Evolutionary conservation across 1,139 yeast genomes (phyloP), one percentile per base, ranked within the genome.

Genomic region (Geotrichum candidum): DNA sequence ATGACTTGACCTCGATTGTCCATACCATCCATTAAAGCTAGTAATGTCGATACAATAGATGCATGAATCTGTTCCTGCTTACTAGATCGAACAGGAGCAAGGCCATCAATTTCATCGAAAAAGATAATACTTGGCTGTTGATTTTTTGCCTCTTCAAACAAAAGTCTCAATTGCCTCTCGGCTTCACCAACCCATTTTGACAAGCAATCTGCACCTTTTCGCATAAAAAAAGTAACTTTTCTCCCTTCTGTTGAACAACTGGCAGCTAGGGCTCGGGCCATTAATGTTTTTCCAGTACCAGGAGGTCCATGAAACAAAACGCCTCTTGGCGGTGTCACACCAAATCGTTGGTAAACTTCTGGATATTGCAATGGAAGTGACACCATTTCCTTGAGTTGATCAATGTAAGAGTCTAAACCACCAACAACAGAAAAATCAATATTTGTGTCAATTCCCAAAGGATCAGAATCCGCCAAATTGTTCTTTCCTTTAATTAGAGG

Each of bases 141-240:
- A 66, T 90, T 90, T 69, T 88, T 88, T 0, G 99, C 99, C 74
- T 94, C 98, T 74, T 94, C 99, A 73, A 94, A 94, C 60, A 94
- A 77, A 54, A 94, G 77, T 64, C 99, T 79, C 65, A 94, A 79
- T 73, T 94, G 97, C 68, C 99, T 82, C 76, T 94, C 99, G 6
- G 99, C 98, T 75, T 94, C 99, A 70, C 99, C 99, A 6, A 94
- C 98, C 99, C 99, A 94, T 76, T 95, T 95, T 60, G 97, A 89
- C 68, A 94, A 78, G 74, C 96, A 90, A 73, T 95, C 99, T 0
- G 99, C 98, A 67, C 99, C 99, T 74, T 95, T 95, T 66, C 99
- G 80, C 99, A 95, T 95, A 75, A 91, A 95, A 72, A 95, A 95
- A 0, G 99, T 90, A 61, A 95, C 92, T 69, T 94, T 94, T 64